Base-by-base conservation (phyloP, 2,329 filamentous ascomycete genomes). In the Polytolypa hystricis region DNA sequence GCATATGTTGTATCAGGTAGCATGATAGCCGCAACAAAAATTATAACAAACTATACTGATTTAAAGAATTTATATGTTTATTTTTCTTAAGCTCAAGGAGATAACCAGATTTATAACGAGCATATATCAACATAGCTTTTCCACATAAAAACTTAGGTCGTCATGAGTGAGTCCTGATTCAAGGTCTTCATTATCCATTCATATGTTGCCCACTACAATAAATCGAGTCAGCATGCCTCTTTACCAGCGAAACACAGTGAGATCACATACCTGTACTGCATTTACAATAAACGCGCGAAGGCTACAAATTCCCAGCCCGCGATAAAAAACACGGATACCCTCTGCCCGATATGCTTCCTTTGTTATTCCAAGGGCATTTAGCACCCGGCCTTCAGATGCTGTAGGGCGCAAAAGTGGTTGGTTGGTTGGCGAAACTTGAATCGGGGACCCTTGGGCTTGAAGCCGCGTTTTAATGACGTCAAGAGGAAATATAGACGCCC, bases 401-500 rank as follows among this genome's bases (percentile, higher is more conserved):
- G 40, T 39, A 44, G 42, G 43, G 33, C 29, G 47, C 38, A 43
- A 39, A 26, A 48, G 52, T 37, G 42, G 43, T 20, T 44, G 51
- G 43, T 38, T 50, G 39, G 47, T 55, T 41, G 33, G 37, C 17
- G 25, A 20, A 16, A 32, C 8, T 5, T 16, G 8, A 10, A 25
- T 12, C 3, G 32, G 30, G 14, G 38, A 39, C 3, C 57, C 60
- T 58, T 91, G 84, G 1, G 80, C 79, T 58, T 96, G 89, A n/a
- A 95, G 72, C 36, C 85, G 70, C 2, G 89, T 95, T 64, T 96
- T 96, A 53, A 96, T 71, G 31, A 94, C 80, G 57, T 96, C 89
- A 11, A 96, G 62, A 1, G 89, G 89, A 47, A 94, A 96, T 18
- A 96, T 77, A 39, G 81, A 89, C 4, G 75, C 78, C 89, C 89